Evolutionary conservation across 176 grass and related monocot species (phyloP), one percentile per base, ranked within the genome.

Genomic region (Paspalum vaginatum): DNA sequence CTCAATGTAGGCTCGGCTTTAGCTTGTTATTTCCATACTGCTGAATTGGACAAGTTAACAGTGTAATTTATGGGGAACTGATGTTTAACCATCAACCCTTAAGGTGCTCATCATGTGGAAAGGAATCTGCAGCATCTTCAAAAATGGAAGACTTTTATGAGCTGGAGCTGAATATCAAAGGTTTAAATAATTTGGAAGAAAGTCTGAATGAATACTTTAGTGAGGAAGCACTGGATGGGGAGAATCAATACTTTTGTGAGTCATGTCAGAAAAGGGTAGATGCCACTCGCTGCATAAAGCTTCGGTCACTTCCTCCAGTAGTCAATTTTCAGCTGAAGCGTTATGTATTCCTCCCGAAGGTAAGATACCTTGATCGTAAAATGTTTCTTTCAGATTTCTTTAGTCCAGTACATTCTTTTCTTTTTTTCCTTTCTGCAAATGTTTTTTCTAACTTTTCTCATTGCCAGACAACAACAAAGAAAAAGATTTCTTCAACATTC

Each of bases 91-190:
- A 24, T 79, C 78, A 48, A 89, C 75, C 65, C 74, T 89, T 84
- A 70, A 99, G 93, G 88, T 99, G 97, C 69, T 99, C 91, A 65
- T 68, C 76, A 55, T 99, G 97, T 61, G 91, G 97, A 86, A 91
- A 92, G 63, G 91, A 99, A 79, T 99, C 97, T 39, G 88, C 89
- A 68, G 91, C 97, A 62, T 99, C 97, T 76, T 95, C 93, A 77
- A 95, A 99, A 84, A 93, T 96, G 85, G 97, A 99, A 71, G 97
- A 93, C 63, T 99, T 96, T 73, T 99, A 99, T 25, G 97, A 99
- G 77, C 82, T 96, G 75, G 97, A 99, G 85, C 83, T 99, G 79
- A 99, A 99, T 79, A 99, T 99, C 58, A 99, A 99, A 79, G 97
- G 91, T 62, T 84, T 99, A 50, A 96, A 88, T 82, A 99, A 68